Evolutionary conservation across 2,329 filamentous ascomycete genomes (phyloP).

Genomic region (Claviceps fusiformis): DNA sequence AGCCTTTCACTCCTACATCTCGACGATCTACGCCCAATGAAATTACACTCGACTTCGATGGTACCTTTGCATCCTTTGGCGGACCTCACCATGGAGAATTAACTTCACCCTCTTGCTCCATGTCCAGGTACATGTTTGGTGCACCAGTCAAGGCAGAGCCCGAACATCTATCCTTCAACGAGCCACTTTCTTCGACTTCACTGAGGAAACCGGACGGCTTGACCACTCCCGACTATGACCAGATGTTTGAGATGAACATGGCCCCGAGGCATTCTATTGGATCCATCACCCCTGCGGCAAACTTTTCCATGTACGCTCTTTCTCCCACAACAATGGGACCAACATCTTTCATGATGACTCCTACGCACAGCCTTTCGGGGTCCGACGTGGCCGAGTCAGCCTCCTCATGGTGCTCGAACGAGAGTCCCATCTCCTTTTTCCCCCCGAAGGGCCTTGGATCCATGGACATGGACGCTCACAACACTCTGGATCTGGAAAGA

Average conservation of each 20-base stretch:
- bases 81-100: slow-evolving; percentile 18
- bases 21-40: slow-evolving; percentile 29
- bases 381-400: slow-evolving; percentile 24
- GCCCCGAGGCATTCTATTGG: slow-evolving; percentile 20
- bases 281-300: slow-evolving; percentile 23
- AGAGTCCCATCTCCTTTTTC: slow-evolving; percentile 28
- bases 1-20: slow-evolving; percentile 30
- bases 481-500: slow-evolving; percentile 22
- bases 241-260: slow-evolving; percentile 25
- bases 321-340: slow-evolving; percentile 20
- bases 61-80: slow-evolving; percentile 14
- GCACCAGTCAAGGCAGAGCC: slow-evolving; percentile 20
- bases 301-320: slow-evolving; percentile 22
- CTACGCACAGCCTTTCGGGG: slow-evolving; percentile 24
- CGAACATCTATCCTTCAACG: slow-evolving; percentile 19
- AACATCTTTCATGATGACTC: slow-evolving; percentile 25
- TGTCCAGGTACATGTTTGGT: slow-evolving; percentile 22
- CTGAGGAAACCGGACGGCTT: slow-evolving; percentile 22
- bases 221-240: slow-evolving; percentile 23
- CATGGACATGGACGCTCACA: slow-evolving; percentile 13
- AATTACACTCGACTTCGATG: slow-evolving; percentile 24
- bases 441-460: slow-evolving; percentile 18
- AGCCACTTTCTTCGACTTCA: slow-evolving; percentile 22
- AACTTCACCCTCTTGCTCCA: slow-evolving; percentile 21
- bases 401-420: slow-evolving; percentile 26